These are phyloP conservation scores for Cladosporium velox DNA, from an alignment of 2,329 filamentous ascomycete genomes.

Conservation along the genomic window DNA sequence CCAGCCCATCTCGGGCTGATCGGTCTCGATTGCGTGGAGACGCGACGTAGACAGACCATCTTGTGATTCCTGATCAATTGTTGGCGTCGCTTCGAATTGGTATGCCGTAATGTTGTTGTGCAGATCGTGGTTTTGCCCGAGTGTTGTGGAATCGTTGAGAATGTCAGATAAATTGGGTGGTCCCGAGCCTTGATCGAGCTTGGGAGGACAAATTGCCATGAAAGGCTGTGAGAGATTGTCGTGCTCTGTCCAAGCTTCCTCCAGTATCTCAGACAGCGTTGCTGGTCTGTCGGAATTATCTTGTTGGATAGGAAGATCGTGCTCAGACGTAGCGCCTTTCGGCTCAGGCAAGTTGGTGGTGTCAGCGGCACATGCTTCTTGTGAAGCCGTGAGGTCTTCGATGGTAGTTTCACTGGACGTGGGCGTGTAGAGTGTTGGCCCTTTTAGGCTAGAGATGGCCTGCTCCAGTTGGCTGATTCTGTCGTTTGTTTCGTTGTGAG, in stretches of 20 bases:
- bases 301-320: not conserved
- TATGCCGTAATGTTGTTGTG: not conserved
- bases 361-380: not conserved
- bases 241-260: not conserved
- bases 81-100: not conserved
- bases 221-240: not conserved
- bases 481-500: not conserved
- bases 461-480: not conserved
- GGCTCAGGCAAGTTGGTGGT: not conserved
- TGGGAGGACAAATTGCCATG: slow-evolving; percentile 5
- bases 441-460: not conserved
- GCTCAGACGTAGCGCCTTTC: not conserved
- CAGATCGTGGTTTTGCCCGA: not conserved
- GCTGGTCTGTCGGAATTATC: not conserved
- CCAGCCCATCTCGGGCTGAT: not conserved
- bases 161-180: not conserved
- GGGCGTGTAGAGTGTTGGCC: not conserved
- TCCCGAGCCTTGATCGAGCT: not conserved
- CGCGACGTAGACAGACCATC: not conserved
- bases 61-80: too few relatives aligned
- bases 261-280: not conserved
- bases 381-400: not conserved
- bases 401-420: slow-evolving; percentile 6
- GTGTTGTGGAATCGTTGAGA: not conserved
- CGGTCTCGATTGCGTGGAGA: not conserved